Conservation (phyloP, 495 filamentous ascomycete species). For the Podospora tetraspora region DNA sequence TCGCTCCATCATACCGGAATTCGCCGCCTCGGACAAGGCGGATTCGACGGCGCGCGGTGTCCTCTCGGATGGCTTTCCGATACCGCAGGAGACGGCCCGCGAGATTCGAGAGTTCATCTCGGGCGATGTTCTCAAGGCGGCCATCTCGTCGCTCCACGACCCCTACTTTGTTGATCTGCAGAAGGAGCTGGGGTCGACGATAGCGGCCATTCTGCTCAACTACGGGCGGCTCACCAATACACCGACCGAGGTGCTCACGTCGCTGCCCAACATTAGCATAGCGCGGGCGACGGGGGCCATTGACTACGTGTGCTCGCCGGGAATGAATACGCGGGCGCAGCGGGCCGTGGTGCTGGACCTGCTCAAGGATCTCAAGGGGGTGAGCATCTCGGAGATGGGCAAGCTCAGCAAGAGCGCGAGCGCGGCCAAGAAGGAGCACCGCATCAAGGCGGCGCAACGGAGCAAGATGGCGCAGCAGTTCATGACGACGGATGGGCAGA, state of each 20-base stretch:
- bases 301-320: conserved; percentile 45
- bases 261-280: conserved; percentile 48
- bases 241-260: conserved; percentile 50
- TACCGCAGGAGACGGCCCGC: conserved; percentile 43
- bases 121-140: conserved; percentile 73
- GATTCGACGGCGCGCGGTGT: conserved; percentile 7
- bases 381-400: conserved; percentile 89
- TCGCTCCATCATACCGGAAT: conserved; percentile 76
- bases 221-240: conserved; percentile 62
- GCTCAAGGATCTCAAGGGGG: conserved; percentile 75
- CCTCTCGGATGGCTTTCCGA: conserved; percentile 37
- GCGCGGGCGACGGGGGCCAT: conserved; percentile 58
- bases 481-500: conserved; percentile 35
- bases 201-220: conserved; percentile 73
- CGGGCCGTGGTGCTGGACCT: conserved; percentile 81
- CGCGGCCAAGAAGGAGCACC: conserved; percentile 8
- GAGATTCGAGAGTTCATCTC: conserved; percentile 89
- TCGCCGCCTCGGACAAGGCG: conserved; percentile 33
- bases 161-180: conserved; percentile 95
- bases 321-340: conserved; percentile 61
- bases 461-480: conserved; percentile 56
- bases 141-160: conserved; percentile 84
- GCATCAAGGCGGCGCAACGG: conserved; percentile 33
- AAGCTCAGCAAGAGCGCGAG: conserved; percentile 54
- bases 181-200: conserved; percentile 82